A percentile compares a stretch with the other conserved stretches of the same genome.
Evolutionary conservation across 495 filamentous ascomycete genomes (phyloP).

Genomic region (Penicillium atrosanguineum): DNA sequence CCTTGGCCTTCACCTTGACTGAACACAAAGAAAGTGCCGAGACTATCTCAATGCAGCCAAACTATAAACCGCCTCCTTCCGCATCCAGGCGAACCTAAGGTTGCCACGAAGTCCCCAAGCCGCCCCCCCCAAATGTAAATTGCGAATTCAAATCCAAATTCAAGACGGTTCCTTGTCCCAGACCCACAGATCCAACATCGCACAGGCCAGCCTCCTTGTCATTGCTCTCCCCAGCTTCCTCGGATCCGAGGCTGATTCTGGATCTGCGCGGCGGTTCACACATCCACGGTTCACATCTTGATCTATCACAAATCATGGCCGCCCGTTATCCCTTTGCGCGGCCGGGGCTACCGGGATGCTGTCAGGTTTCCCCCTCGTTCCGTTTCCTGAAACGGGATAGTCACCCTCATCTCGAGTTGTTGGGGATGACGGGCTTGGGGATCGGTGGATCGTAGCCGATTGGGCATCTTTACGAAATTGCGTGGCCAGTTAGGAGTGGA

Average conservation of each 20-base stretch:
- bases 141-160: too few relatives aligned
- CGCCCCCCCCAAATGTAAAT: too few relatives aligned
- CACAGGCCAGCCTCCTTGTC: background rate
- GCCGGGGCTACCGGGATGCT: background rate
- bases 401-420: background rate
- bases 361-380: background rate
- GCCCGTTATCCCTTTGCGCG: background rate
- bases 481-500: background rate
- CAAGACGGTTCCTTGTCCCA: too few relatives aligned
- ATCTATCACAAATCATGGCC: background rate
- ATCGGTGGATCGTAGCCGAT: constrained; percentile 3
- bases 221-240: background rate
- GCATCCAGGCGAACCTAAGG: background rate
- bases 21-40: background rate
- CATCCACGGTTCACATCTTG: background rate
- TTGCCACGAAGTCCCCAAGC: too few relatives aligned
- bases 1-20: background rate
- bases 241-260: background rate
- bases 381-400: background rate
- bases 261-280: background rate
- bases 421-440: background rate
- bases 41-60: background rate
- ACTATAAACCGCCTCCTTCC: background rate
- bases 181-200: background rate
- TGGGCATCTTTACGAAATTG: background rate